Conservation (phyloP, 306 rosid species). For the Castanea sativa region DNA sequence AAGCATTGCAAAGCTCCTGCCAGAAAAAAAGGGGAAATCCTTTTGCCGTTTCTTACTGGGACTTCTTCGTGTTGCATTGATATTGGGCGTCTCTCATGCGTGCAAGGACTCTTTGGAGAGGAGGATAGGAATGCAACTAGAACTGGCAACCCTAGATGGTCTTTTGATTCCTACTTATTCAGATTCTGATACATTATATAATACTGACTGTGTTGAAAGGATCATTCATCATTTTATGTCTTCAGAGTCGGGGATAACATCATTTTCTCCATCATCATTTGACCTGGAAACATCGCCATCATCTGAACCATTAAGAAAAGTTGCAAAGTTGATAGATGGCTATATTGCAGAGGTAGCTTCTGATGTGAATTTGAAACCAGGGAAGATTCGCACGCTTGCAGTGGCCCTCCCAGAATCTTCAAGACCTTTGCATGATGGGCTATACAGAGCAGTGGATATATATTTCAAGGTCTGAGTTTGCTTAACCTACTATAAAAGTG, state of each 20-base stretch:
- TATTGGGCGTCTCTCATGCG: conserved; percentile 55
- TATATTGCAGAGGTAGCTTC: conserved; percentile 64
- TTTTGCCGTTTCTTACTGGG: conserved; percentile 85
- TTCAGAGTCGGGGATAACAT: conserved; percentile 45
- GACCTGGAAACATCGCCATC: conserved; percentile 55
- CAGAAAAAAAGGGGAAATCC: conserved; percentile 73
- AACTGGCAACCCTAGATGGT: conserved; percentile 78
- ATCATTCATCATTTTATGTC: conserved; percentile 62
- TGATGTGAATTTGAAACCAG: conserved; percentile 48
- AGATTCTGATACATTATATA: conserved; percentile 74
- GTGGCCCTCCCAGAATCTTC: conserved; percentile 76
- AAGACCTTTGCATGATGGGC: conserved; percentile 78
- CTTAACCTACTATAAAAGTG: conserved; percentile 19
- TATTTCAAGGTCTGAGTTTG: conserved; percentile 77
- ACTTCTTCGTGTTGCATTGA: conserved; percentile 86
- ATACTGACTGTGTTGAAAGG: conserved; percentile 68
- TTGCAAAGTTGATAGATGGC: conserved; percentile 54
- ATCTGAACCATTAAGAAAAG: conserved; percentile 53
- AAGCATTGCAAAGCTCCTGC: conserved; percentile 79
- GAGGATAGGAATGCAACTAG: conserved; percentile 92
- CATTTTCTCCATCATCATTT: conserved; percentile 68
- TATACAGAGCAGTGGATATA: conserved; percentile 82
- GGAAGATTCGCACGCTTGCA: conserved; percentile 41
- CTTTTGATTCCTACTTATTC: conserved; percentile 85
- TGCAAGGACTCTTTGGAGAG: conserved; percentile 72